Base-by-base conservation (phyloP, 345 rosid genomes). In the Anastatica hierochuntica region DNA sequence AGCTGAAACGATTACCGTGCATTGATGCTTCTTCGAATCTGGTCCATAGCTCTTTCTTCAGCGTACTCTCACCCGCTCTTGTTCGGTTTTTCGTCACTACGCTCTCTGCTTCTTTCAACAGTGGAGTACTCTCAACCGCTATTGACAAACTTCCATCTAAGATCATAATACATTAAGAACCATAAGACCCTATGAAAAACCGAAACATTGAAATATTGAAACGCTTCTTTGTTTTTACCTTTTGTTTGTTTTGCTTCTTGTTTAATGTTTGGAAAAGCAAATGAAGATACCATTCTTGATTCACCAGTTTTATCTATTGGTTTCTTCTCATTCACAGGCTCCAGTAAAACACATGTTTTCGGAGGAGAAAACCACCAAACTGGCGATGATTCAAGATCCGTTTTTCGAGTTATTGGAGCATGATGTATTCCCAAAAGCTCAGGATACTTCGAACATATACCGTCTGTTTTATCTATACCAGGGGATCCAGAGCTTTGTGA, bases 41-140 rank as follows among this genome's bases (percentile, higher is more conserved):
- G 5, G 94, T 84, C 98, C 98, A 88, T 29, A 90, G 41, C 71
- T 90, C 98, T 74, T 73, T 90, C 79, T 90, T 90, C 40, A 90
- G 65, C 12, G 98, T 92, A 55, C 63, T 88, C 78, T 92, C 97
- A 5, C 97, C 97, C 0, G 90, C 84, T 56, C 62, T 76, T 18
- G 70, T 26, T 60, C 80, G 79, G 60, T 81, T 78, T 36, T 64
- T 74, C 54, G 56, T 58, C 43, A 77, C 42, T 29, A 67, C 26
- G 58, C 92, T 82, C 50, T 66, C 74, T 6, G 75, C 58, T 68
- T 71, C 82, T 56, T 72, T 85, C 66, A 79, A 72, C 42, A 78
- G 12, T 13, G 94, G 98, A 40, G 96, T 90, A 63, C 70, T 77
- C 70, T 77, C 81, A 24, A 62, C 42, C 8, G 62, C 24, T 39